These are phyloP conservation scores for Fusarium piperis DNA, from an alignment of 2,329 filamentous ascomycete species.

Conservation along the genomic window DNA sequence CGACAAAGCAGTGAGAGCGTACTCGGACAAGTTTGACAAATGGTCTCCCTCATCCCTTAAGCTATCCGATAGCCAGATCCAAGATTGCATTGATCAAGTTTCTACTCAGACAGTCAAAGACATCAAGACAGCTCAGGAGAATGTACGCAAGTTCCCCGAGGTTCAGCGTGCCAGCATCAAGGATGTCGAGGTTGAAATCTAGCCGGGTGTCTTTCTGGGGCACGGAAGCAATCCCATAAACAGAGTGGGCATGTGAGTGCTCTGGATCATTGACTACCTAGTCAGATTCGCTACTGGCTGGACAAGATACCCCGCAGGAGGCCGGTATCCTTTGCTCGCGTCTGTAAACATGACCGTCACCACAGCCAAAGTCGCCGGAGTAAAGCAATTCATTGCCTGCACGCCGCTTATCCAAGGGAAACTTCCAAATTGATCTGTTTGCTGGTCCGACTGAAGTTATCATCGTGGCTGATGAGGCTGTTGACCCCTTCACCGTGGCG, in stretches of 20 bases:
- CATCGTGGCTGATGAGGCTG: background rate
- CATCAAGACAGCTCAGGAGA: constrained; percentile 42
- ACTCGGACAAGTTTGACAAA: constrained; percentile 64
- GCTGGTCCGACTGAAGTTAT: background rate
- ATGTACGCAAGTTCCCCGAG: constrained; percentile 22
- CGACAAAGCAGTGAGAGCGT: constrained; percentile 58
- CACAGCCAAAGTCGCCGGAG: background rate
- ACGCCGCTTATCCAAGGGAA: background rate
- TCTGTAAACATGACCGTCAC: background rate
- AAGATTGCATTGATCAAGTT: constrained; percentile 54
- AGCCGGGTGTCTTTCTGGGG: background rate
- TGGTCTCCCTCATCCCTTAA: constrained; percentile 61
- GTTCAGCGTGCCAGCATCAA: constrained; percentile 8
- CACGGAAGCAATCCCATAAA: background rate
- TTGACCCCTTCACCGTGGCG: background rate
- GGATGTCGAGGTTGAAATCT: constrained; percentile 25
- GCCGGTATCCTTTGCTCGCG: background rate
- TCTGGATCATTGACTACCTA: background rate
- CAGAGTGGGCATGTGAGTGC: background rate
- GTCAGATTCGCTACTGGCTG: background rate
- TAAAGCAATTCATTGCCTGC: background rate
- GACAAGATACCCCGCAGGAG: background rate
- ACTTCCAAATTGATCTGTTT: background rate
- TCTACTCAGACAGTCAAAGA: constrained; percentile 53
- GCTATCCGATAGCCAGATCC: constrained; percentile 56